Conservation (phyloP, 257 asterid species). For the Solanum bukasovii region DNA sequence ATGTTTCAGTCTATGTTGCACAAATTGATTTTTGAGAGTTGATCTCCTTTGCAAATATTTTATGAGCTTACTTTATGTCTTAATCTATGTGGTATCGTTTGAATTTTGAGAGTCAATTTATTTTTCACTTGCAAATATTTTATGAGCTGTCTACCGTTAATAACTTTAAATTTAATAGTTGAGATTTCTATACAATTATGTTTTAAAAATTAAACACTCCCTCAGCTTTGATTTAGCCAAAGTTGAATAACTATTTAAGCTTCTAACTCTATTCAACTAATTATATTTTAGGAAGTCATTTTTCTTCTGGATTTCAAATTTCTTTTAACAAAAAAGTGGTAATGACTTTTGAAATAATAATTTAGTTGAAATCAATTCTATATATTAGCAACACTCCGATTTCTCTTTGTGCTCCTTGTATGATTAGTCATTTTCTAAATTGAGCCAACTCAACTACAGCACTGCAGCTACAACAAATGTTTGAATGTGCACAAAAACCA, state of each 20-base stretch:
- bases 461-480: not conserved
- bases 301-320: not conserved
- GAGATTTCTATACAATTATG: not conserved
- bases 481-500: not conserved
- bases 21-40: not conserved
- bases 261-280: not conserved
- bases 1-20: too few species aligned
- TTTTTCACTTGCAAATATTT: not conserved
- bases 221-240: not conserved
- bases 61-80: not conserved
- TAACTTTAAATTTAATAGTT: not conserved
- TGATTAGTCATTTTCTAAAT: not conserved
- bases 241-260: not conserved
- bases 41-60: too few species aligned
- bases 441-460: not conserved
- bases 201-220: not conserved
- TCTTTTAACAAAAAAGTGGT: not conserved
- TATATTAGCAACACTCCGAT: not conserved
- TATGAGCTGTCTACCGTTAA: rapidly evolving
- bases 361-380: not conserved
- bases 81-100: too few species aligned
- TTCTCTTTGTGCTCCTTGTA: not conserved
- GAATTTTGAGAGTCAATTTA: too few species aligned
- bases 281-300: not conserved
- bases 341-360: not conserved